These are phyloP conservation scores for Endogone sp. DNA, from an alignment of 192 early-diverging fungal species.

Conservation along the genomic window DNA sequence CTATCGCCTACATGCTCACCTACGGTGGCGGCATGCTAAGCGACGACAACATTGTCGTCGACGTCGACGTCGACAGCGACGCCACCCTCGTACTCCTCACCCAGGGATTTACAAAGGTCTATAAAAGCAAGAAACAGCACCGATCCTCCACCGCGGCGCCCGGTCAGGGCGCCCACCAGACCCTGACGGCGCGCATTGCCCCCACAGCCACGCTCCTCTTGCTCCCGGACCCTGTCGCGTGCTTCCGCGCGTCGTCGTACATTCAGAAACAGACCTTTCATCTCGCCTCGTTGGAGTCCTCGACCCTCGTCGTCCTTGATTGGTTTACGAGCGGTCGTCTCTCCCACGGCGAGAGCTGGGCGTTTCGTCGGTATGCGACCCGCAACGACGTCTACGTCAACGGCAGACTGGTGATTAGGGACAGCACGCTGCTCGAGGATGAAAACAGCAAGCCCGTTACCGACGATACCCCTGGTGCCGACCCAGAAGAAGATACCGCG, in stretches of 20 bases:
- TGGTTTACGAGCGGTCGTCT: slow-evolving; percentile 81
- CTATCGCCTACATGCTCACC: slow-evolving; percentile 64
- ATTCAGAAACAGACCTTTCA: slow-evolving; percentile 56
- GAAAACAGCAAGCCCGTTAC: slow-evolving; percentile 25
- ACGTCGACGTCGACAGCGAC: slow-evolving; percentile 42
- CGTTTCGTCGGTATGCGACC: slow-evolving; percentile 45
- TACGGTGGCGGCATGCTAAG: slow-evolving; percentile 79
- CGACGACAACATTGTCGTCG: slow-evolving; percentile 58
- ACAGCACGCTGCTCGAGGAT: slow-evolving; percentile 43
- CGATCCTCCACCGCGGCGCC: slow-evolving; percentile 6
- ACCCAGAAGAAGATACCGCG: not conserved
- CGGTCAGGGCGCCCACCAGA: slow-evolving; percentile 34
- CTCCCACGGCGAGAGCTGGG: slow-evolving; percentile 73
- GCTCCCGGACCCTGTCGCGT: slow-evolving; percentile 79
- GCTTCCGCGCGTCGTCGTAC: slow-evolving; percentile 62
- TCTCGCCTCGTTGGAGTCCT: slow-evolving; percentile 24
- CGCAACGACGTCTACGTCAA: slow-evolving; percentile 24
- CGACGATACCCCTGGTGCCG: not conserved
- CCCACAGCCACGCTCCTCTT: slow-evolving; percentile 43
- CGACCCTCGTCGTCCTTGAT: slow-evolving; percentile 66
- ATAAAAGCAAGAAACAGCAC: slow-evolving; percentile 44
- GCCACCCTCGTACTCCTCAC: slow-evolving; percentile 66
- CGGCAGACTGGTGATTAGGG: slow-evolving; percentile 27
- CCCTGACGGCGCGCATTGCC: slow-evolving; percentile 37
- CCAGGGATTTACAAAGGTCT: slow-evolving; percentile 86